Conservation (phyloP, 768 basidiomycete genomes). For the Clitopilus passeckerianus region DNA sequence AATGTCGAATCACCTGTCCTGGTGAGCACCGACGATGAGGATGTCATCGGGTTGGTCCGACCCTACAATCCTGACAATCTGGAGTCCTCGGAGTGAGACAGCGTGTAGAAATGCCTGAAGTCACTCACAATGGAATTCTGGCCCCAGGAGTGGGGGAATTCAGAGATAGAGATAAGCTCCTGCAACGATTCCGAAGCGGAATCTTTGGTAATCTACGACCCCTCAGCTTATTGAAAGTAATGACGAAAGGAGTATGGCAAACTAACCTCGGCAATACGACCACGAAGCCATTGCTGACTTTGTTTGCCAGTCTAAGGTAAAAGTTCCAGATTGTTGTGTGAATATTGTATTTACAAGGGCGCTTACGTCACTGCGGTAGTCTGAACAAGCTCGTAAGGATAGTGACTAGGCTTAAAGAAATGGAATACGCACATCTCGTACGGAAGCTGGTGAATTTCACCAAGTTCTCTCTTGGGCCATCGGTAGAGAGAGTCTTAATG, state of each 20-base stretch:
- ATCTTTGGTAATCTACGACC: constrained; percentile 58
- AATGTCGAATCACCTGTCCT: constrained; percentile 55
- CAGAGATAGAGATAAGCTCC: constrained; percentile 55
- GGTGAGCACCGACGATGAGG: constrained; percentile 76
- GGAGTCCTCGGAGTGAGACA: constrained; percentile 7
- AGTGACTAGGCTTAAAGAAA: constrained; percentile 7
- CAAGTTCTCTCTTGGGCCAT: constrained; percentile 61
- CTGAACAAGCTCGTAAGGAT: constrained; percentile 23
- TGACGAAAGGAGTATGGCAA: constrained; percentile 1
- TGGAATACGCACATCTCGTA: constrained; percentile 56
- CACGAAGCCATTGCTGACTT: constrained; percentile 75
- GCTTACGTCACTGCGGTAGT: constrained; percentile 70
- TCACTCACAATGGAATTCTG: constrained; percentile 73
- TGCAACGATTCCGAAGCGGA: constrained; percentile 55
- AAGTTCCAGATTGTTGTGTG: constrained; percentile 16
- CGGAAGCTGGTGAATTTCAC: constrained; percentile 65
- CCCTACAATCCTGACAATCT: constrained; percentile 79
- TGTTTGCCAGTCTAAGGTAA: constrained; percentile 58
- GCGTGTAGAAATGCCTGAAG: background rate
- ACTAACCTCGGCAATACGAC: constrained; percentile 58
- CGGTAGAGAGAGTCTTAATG: constrained; percentile 60
- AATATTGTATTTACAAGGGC: constrained; percentile 12
- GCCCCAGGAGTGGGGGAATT: constrained; percentile 80
- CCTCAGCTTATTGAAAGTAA: constrained; percentile 2
- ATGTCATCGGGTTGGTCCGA: constrained; percentile 56